Base-by-base conservation (phyloP, 208 protist genomes). In the Trypanosomatidae sp. region DNA sequence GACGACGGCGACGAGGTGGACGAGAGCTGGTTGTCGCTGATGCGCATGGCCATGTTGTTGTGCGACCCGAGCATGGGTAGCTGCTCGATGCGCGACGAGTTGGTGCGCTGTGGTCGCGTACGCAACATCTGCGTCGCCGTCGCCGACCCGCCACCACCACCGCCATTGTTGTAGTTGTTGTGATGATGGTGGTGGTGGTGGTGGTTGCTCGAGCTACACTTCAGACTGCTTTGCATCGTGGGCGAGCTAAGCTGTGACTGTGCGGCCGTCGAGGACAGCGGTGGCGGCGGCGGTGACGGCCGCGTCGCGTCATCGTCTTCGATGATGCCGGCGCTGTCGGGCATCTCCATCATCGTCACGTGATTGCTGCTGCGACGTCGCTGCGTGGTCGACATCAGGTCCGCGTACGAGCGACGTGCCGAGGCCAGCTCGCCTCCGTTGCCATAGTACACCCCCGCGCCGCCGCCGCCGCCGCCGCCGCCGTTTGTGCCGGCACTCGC, bases 281-380 rank as follows among this genome's bases (percentile, higher is more conserved):
- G n/a, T n/a, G n/a, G n/a, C n/a, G n/a, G n/a, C n/a, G n/a, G n/a
- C n/a, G n/a, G n/a, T n/a, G 7, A 30, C 47, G 13, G 1, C n/a
- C 24, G 6, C 15, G 11, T 15, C 23, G 20, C 41, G 0, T 53
- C 47, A 20, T 3, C 39, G 47, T 69, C 61, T 2, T 57, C 39
- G 18, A 69, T 69, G 13, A 60, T 53, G 13, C 27, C 48, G 7
- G 32, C 50, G 24, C 50, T 51, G 3, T n/a, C 23, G 0, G 66
- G 66, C 23, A 67, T 18, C 0, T 48, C 37, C 6, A 68, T 27
- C 32, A 48, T 40, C 23, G 48, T 49, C 15, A 51, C 39, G 38
- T 25, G 52, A 3, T 54, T 41, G 24, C 41, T 61, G 16, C 48
- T 33, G 30, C 66, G 66, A 7, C 66, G 59, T 15, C 48, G 60